Base-by-base conservation (phyloP, 2,329 filamentous ascomycete species). In the Madurella mycetomatis region DNA sequence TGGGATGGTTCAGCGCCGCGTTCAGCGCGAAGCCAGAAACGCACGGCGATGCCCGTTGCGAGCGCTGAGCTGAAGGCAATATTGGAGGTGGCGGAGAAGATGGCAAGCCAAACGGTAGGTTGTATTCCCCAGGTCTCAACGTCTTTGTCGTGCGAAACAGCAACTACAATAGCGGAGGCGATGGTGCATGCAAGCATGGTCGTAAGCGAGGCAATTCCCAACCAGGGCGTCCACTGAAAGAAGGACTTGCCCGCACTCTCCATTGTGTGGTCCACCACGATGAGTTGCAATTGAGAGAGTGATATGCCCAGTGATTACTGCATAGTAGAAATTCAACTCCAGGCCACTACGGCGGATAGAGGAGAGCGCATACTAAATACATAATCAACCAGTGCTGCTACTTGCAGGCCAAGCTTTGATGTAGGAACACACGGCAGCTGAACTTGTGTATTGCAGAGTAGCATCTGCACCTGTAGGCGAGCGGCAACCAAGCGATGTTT, bases 81-180 rank as follows among this genome's bases (percentile, higher is more conserved):
- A 37, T 52, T 58, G 8, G 51, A 58, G n/a, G 44, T 34, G 34
- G 45, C 49, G 13, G 52, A 55, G 37, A 58, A 52, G 41, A 58
- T 53, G 52, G 55, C 48, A 7, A 58, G 52, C 44, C 50, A 49
- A 11, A 58, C 55, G 30, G 55, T 44, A 4, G 55, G 55, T 11
- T 48, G 49, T 30, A 57, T 51, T 4, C 8, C 4, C 55, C 55
- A 57, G 2, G 40, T 39, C 1, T 39, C 16, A n/a, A 52, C 51
- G 3, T 41, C 40, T 11, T 47, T 30, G 25, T 52, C 48, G 41
- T 54, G 43, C 5, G 55, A 51, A 15, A 54, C 48, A 5, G 30
- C 31, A 19, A 57, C 45, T 9, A 57, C 41, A 13, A 57, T 46
- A 2, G 44, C 44, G 4, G 55, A 57, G 5, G 51, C 51, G n/a